Evolutionary conservation across 768 basidiomycete species (phyloP), one percentile per base, ranked within the genome.

Genomic region (Amanita fuliginea): DNA sequence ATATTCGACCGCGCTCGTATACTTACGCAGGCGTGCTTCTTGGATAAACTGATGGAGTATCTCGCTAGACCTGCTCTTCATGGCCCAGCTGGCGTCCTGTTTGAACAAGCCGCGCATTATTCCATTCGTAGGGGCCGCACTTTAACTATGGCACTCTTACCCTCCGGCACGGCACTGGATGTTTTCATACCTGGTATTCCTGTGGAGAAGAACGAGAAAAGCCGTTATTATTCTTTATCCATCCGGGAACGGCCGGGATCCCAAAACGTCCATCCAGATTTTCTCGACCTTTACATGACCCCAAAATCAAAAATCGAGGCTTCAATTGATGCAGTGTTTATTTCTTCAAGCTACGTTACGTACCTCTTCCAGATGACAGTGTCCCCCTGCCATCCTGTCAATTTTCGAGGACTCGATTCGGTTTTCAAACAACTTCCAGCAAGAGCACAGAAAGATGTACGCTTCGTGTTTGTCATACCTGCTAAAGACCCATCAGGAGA

Each of bases 71-170:
- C n/a, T n/a, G n/a, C n/a, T n/a, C n/a, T n/a, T n/a, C n/a, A n/a
- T 42, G 39, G 47, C 32, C 36, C 10, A 24, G 52, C 13, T 34
- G 49, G 52, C 30, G 24, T 22, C 16, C 36, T 53, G 13, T 53
- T 53, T 14, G 52, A 53, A 32, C 36, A 53, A 37, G 52, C 47
- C 3, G 32, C 48, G 9, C 52, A 53, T 46, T 44, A 42, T 40
- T 41, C 40, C 34, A 35, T 35, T 35, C 14, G 34, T 16, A 35
- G n/a, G 34, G 34, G 34, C 34, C 34, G n/a, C 34, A 35, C 34
- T n/a, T 35, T 35, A 11, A 35, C 47, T 21, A 30, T 51, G 21
- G 13, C 18, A 14, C 35, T 35, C 21, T 16, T 33, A 6, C 49
- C 49, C 16, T 42, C 18, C 2, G 37, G 24, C 26, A 26, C 42